Evolutionary conservation across 2,329 filamentous ascomycete species (phyloP).

Genomic region (Colletotrichum incanum): DNA sequence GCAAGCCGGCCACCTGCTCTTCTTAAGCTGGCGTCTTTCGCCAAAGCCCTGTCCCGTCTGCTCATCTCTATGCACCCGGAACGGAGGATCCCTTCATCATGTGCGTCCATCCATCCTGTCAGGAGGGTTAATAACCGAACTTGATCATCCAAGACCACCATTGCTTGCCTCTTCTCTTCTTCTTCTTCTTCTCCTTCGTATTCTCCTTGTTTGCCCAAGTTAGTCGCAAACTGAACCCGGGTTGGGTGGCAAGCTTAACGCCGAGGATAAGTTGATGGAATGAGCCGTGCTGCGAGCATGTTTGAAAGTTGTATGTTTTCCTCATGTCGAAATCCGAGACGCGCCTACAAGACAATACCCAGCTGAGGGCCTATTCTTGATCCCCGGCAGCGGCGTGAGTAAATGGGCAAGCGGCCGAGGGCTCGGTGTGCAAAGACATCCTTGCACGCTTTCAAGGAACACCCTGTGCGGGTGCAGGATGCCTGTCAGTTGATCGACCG

Average conservation of each 20-base stretch:
- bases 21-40: slow-evolving; percentile 9
- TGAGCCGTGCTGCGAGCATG: slow-evolving; percentile 18
- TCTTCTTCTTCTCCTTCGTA: neutral
- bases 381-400: slow-evolving; percentile 8
- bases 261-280: slow-evolving; percentile 2
- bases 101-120: neutral
- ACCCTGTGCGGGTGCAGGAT: slow-evolving; percentile 16
- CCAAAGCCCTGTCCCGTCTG: neutral
- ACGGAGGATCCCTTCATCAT: slow-evolving; percentile 6
- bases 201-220: neutral
- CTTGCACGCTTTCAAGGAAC: slow-evolving; percentile 12
- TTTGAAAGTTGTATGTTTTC: slow-evolving; percentile 11
- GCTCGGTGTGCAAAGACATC: slow-evolving; percentile 1
- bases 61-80: neutral
- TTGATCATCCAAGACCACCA: neutral
- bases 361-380: slow-evolving; percentile 7
- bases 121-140: neutral
- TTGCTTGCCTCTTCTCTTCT: neutral
- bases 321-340: slow-evolving; percentile 33
- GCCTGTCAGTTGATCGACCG: slow-evolving; percentile 33
- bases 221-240: too few relatives aligned
- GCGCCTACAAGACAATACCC: slow-evolving; percentile 6
- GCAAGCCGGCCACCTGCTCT: neutral
- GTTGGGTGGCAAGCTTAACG: slow-evolving; percentile 5
- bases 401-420: neutral